Base-by-base conservation (phyloP, 176 grass and related monocot genomes). In the Triticum urartu region DNA sequence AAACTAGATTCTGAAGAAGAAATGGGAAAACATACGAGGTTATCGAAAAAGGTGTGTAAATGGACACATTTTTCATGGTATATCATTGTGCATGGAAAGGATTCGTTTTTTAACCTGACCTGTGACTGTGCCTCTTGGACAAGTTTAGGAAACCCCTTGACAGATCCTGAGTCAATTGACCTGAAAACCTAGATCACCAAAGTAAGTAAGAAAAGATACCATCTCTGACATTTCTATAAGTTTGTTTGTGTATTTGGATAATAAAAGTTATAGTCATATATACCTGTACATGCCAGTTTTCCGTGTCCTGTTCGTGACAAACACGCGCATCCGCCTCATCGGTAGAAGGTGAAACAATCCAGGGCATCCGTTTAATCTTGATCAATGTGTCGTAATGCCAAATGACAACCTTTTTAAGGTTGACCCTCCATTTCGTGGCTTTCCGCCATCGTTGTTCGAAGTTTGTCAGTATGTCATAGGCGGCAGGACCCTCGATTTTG, bases 201-300 rank as follows among this genome's bases (percentile, higher is more conserved):
- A 56, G 48, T 28, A 58, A 52, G 47, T 21, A 54, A 56, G 62
- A 77, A 40, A 35, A 25, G 18, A 18, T 28, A 45, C 4, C 36
- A 82, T 26, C n/a, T 61, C 22, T 47, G 17, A 60, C 18, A 22
- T 24, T 36, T 75, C 39, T 42, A 42, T 42, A 13, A 28, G 56
- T 61, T 38, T 38, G 6, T 38, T 38, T 38, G 36, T 38, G 36
- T 38, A 38, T 38, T 38, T 36, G 36, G 36, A 38, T 38, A 38
- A 22, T 35, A 12, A 32, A 45, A 89, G 17, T 32, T 9, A 3
- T 43, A 6, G 59, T 60, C 24, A 68, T 10, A 73, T 75, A 38
- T 81, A 98, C 95, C 91, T 98, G 93, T 21, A 95, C 91, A 88
- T 98, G 95, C 93, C 95, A 98, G 30, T 89, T 98, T 45, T 98